These are phyloP conservation scores for Polygonum aviculare DNA, from an alignment of 148 eudicot genomes.

Conservation along the genomic window DNA sequence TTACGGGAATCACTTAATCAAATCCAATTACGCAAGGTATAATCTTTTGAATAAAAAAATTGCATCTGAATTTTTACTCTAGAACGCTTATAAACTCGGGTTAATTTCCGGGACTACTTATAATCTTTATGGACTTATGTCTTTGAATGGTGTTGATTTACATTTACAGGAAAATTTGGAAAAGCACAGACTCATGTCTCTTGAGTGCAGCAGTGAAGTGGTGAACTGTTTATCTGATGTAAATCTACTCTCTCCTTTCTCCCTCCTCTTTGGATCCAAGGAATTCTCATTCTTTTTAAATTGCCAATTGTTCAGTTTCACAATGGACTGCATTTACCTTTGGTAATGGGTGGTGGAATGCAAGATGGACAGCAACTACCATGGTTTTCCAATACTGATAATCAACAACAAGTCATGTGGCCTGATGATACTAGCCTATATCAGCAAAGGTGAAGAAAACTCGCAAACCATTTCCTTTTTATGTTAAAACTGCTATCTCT, in stretches of 20 bases:
- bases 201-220: conserved; percentile 73
- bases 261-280: neutral
- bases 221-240: neutral
- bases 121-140: neutral
- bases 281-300: neutral
- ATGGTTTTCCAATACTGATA: conserved; percentile 59
- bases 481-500: neutral
- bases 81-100: neutral
- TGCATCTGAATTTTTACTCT: neutral
- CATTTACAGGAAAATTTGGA: conserved; percentile 41
- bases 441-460: conserved; percentile 43
- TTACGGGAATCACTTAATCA: conserved; percentile 56
- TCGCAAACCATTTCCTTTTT: neutral
- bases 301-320: conserved; percentile 41
- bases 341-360: conserved; percentile 38
- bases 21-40: conserved; percentile 70
- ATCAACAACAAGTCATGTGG: conserved; percentile 45
- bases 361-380: conserved; percentile 53
- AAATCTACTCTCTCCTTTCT: conserved; percentile 10
- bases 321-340: conserved; percentile 57
- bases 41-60: neutral
- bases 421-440: conserved; percentile 52
- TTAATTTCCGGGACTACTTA: neutral
- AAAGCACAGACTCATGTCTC: conserved; percentile 47
- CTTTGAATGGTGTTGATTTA: neutral